Percentiles rank a stretch among this genome's conserved stretches.
phyloP scores from a whole-genome alignment of 1,284 basidiomycete genomes.

The Prillingera fragicola region DNA sequence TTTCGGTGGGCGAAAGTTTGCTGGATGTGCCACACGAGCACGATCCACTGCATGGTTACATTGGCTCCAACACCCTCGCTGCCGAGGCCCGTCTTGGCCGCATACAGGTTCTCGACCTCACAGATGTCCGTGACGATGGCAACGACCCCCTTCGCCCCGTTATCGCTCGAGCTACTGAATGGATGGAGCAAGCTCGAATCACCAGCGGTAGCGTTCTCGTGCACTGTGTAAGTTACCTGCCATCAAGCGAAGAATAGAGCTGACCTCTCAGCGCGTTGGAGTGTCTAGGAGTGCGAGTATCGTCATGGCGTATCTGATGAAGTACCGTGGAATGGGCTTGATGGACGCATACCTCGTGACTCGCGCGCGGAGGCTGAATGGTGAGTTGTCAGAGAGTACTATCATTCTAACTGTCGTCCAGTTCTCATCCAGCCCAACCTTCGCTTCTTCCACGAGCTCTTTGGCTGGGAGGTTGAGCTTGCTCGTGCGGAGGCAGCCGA shows the following conservation, averaged over 20 bases:
- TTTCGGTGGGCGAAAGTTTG: slow-evolving; percentile 79
- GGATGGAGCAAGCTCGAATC: slow-evolving; percentile 80
- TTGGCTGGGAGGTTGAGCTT: slow-evolving; percentile 85
- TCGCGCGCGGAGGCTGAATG: slow-evolving; percentile 43
- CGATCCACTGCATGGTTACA: slow-evolving; percentile 28
- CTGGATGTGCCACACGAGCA: slow-evolving; percentile 25
- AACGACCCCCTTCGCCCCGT: slow-evolving; percentile 89
- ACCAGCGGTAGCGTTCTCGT: slow-evolving; percentile 86
- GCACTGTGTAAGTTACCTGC: slow-evolving; percentile 59
- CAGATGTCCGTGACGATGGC: slow-evolving; percentile 69
- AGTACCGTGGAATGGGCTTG: slow-evolving; percentile 76
- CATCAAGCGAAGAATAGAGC: too few species aligned
- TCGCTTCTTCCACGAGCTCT: slow-evolving; percentile 83
- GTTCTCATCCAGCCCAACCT: slow-evolving; percentile 92
- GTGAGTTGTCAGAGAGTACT: slow-evolving; percentile 17
- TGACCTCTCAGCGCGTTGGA: slow-evolving; percentile 63
- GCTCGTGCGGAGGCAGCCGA: slow-evolving; percentile 32
- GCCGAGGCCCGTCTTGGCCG: slow-evolving; percentile 35
- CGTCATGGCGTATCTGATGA: slow-evolving; percentile 96
- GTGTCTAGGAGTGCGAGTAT: slow-evolving; percentile 90
- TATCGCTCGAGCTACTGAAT: slow-evolving; percentile 78
- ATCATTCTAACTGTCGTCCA: slow-evolving; percentile 12
- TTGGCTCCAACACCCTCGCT: slow-evolving; percentile 35
- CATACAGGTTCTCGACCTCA: slow-evolving; percentile 44
- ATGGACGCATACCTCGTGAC: slow-evolving; percentile 78